Conservation (phyloP, 495 filamentous ascomycete genomes). For the Halenospora varia region DNA sequence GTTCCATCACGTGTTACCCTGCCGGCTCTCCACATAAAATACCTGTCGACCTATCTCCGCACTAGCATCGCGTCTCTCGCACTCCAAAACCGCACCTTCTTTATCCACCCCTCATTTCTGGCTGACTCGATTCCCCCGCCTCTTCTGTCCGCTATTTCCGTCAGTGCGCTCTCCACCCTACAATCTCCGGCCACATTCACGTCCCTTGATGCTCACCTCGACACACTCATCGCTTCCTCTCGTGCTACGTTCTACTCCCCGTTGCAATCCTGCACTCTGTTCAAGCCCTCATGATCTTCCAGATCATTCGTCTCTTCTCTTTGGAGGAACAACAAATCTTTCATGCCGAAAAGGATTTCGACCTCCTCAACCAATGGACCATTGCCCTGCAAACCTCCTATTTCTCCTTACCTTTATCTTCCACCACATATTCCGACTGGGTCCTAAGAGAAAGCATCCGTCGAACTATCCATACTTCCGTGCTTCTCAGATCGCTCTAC, state of each 20-base stretch:
- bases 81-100: neutral
- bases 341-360: conserved; percentile 3
- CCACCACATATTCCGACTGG: conserved; percentile 2
- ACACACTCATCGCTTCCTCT: neutral
- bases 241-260: neutral
- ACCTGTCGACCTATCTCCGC: neutral
- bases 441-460: conserved; percentile 13
- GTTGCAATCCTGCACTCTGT: neutral
- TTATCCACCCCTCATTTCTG: neutral
- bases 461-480: conserved; percentile 8
- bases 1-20: neutral
- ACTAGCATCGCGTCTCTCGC: neutral
- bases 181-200: neutral
- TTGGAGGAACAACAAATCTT: neutral
- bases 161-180: neutral
- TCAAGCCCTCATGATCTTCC: conserved; percentile 2
- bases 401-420: neutral
- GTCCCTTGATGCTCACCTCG: neutral
- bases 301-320: conserved; percentile 2
- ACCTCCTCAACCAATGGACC: conserved; percentile 4
- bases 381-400: conserved; percentile 1
- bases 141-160: neutral
- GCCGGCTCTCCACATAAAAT: neutral
- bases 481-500: conserved; percentile 5
- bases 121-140: neutral